Evolutionary conservation across 2,329 filamentous ascomycete species (phyloP), one percentile per base, ranked within the genome.

Genomic region (Talaromyces sp.): DNA sequence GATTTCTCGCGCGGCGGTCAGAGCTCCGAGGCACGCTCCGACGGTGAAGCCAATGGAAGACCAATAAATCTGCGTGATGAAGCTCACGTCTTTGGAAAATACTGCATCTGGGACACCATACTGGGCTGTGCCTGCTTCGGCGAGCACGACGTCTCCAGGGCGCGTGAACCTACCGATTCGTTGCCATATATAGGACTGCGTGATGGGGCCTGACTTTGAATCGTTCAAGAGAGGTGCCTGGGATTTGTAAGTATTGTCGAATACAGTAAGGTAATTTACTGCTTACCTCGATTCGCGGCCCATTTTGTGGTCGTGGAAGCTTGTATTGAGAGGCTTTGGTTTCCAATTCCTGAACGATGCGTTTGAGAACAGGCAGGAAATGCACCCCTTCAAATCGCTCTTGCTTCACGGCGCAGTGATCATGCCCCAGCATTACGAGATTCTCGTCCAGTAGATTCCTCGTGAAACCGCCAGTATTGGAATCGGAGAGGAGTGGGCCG

Each of bases 401-500:
- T 23, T 16, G 4, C 18, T 31, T 53, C 12, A 53, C 28, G 4
- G 50, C 50, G 5, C 50, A 53, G 50, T 53, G 30, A 31, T 53
- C 50, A 18, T 53, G 50, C 16, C 27, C 50, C 27, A 53, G 50
- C 50, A 53, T 53, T 5, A 53, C 30, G 10, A 53, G 12, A 28
- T 53, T 53, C 27, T 53, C 50, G 14, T 53, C 50, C 30, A 31
- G 9, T 7, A 53, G 28, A 18, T 16, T 16, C 10, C 50, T 14
- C 28, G 60, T 36, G 59, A 72, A 76, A 16, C 62, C 69, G 55
- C 73, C 79, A 2, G 76, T 79, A 65, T 84, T 84, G 34, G 78
- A 81, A 23, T 76, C 75, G 62, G 78, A 81, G 52, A 76, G 72
- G 58, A 82, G 76, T 2, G 81, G 78, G 0, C 81, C 81, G 52